Evolutionary conservation across 2,329 filamentous ascomycete genomes (phyloP).

Genomic region (Akanthomyces muscarius): DNA sequence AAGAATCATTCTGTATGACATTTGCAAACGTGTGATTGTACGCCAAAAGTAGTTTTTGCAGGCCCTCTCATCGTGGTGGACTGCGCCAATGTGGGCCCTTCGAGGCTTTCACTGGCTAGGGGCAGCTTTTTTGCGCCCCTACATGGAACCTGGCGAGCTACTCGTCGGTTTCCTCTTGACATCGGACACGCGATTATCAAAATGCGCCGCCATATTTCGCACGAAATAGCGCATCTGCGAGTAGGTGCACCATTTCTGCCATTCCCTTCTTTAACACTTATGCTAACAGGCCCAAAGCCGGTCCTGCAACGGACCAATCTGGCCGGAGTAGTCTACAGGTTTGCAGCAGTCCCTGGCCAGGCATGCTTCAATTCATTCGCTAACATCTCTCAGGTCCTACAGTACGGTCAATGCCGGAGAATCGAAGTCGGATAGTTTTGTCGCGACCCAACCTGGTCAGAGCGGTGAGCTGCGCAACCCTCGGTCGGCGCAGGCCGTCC

Average conservation of each 20-base stretch:
- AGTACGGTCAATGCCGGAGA: background rate
- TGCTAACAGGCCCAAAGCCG: slow-evolving; percentile 1
- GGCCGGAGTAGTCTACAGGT: background rate
- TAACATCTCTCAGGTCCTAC: slow-evolving; percentile 5
- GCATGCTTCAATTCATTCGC: background rate
- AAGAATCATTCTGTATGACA: background rate
- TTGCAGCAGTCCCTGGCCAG: background rate
- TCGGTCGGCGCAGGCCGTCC: slow-evolving; percentile 77
- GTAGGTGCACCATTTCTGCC: background rate
- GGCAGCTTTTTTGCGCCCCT: slow-evolving; percentile 6
- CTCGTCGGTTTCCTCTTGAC: background rate
- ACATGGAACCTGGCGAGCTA: background rate
- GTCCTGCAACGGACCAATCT: background rate
- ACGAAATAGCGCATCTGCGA: background rate
- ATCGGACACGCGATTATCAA: slow-evolving; percentile 2
- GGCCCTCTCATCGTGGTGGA: background rate
- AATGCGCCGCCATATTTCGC: slow-evolving; percentile 9
- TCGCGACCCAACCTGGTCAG: background rate
- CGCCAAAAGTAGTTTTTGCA: background rate
- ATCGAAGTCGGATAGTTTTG: background rate
- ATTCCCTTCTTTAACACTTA: background rate
- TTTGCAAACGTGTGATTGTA: background rate
- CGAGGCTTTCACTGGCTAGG: background rate
- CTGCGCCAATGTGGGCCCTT: background rate
- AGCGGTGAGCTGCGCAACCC: slow-evolving; percentile 53